These are phyloP conservation scores for Gautieria morchelliformis DNA, from an alignment of 768 basidiomycete genomes.

Conservation along the genomic window DNA sequence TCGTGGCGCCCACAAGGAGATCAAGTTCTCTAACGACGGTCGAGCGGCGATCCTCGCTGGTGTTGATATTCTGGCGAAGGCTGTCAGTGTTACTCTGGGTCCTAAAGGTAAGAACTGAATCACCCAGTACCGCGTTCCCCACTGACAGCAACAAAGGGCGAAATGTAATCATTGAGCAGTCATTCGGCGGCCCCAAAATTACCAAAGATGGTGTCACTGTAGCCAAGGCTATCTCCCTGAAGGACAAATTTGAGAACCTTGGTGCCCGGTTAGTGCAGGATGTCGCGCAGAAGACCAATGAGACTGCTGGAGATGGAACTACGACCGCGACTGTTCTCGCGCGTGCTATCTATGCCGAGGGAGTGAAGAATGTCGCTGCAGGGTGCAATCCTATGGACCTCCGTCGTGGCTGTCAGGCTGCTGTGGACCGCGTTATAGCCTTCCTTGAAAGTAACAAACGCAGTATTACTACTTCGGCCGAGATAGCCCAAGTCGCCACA, in stretches of 20 bases:
- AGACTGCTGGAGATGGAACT: constrained; percentile 94
- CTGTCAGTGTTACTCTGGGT: constrained; percentile 92
- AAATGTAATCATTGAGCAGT: constrained; percentile 97
- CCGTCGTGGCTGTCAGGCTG: constrained; percentile 93
- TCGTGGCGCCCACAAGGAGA: constrained; percentile 88
- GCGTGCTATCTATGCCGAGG: constrained; percentile 95
- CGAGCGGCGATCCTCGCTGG: constrained; percentile 89
- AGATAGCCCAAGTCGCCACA: constrained; percentile 99
- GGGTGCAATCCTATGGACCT: constrained; percentile 99
- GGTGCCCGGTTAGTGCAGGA: constrained; percentile 94
- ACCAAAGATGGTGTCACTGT: constrained; percentile 99
- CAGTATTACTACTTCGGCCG: constrained; percentile 91
- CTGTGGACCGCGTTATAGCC: constrained; percentile 90
- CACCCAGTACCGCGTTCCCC: background rate
- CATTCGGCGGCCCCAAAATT: constrained; percentile 85
- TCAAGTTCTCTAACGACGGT: constrained; percentile 94
- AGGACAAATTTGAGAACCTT: constrained; percentile 99
- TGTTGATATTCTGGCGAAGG: constrained; percentile 94
- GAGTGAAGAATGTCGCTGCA: constrained; percentile 98
- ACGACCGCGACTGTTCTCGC: constrained; percentile 97
- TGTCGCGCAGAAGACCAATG: constrained; percentile 94
- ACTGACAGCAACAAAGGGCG: constrained; percentile 43
- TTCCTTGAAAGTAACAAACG: constrained; percentile 84
- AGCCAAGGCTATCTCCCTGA: constrained; percentile 85
- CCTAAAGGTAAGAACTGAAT: constrained; percentile 63